Evolutionary conservation across 305 asterid genomes (phyloP).

Genomic region (Rubia tinctorum): DNA sequence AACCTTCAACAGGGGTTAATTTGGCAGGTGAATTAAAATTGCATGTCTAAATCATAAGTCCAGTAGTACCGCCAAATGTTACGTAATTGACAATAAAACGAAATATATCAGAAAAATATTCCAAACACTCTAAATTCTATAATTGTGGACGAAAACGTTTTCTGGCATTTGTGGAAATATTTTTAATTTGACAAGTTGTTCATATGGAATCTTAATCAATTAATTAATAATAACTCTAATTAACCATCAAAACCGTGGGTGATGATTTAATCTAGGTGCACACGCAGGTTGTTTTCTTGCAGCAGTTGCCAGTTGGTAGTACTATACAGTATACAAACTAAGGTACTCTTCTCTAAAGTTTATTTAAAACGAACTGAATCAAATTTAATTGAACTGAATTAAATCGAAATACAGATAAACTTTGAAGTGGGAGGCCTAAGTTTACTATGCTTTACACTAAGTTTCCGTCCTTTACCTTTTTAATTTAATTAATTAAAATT

Average conservation of each 20-base stretch:
- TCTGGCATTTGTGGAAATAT: background rate
- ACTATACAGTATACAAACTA: too few species aligned
- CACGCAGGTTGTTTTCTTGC: too few species aligned
- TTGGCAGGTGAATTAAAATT: background rate
- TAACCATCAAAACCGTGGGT: slow-evolving; percentile 32
- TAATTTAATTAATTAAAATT: too few species aligned
- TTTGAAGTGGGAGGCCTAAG: too few species aligned
- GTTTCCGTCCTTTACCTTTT: too few species aligned
- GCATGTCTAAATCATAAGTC: background rate
- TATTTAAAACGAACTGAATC: too few species aligned
- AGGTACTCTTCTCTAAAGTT: too few species aligned
- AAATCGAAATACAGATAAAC: too few species aligned
- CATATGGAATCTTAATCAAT: background rate
- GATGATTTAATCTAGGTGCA: slow-evolving; percentile 28
- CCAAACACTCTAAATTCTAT: background rate
- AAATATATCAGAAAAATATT: background rate
- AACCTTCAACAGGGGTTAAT: background rate
- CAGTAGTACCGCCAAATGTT: background rate
- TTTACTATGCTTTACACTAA: too few species aligned
- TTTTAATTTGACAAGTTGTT: background rate
- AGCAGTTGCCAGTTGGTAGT: too few species aligned
- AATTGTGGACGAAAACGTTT: background rate
- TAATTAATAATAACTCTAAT: background rate
- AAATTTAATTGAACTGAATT: too few species aligned
- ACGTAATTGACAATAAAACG: background rate